A percentile compares a stretch with the other conserved stretches of the same genome.
These are phyloP conservation scores for Penicillium ucsense DNA, from an alignment of 495 filamentous ascomycete genomes.

Conservation along the genomic window DNA sequence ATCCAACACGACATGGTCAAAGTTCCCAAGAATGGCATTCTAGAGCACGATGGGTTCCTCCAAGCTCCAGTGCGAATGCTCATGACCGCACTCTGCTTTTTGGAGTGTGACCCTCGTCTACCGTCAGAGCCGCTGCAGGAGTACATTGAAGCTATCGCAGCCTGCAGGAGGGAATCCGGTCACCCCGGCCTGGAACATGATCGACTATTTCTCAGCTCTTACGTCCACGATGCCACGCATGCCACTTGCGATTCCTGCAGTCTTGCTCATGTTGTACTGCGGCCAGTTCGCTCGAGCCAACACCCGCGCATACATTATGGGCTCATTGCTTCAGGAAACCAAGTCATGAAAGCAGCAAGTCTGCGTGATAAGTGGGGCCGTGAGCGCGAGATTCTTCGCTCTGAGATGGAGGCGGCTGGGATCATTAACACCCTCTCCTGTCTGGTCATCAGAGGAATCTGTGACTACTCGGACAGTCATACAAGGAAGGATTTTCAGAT, in stretches of 20 bases:
- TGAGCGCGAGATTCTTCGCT: neutral
- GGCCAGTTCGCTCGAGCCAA: neutral
- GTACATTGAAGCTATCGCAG: neutral
- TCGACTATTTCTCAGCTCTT: neutral
- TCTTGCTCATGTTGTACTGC: neutral
- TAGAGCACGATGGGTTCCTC: constrained; percentile 4
- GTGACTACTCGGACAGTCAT: constrained; percentile 1
- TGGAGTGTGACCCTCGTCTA: constrained; percentile 2
- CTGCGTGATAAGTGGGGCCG: neutral
- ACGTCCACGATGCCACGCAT: neutral
- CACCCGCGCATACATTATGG: constrained; percentile 1
- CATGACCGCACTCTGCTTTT: constrained; percentile 10
- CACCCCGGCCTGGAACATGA: neutral
- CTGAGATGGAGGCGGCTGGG: constrained; percentile 1
- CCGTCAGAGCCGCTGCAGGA: neutral
- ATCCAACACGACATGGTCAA: constrained; percentile 16
- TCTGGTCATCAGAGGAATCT: neutral
- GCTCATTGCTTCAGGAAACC: neutral
- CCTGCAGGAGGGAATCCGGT: neutral
- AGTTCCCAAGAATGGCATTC: neutral
- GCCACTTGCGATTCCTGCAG: constrained; percentile 1
- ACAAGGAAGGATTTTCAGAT: neutral
- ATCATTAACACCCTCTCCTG: constrained; percentile 1
- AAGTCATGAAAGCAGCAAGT: constrained; percentile 2
- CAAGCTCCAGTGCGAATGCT: constrained; percentile 13